A percentile compares a stretch with the other conserved stretches of the same genome.
Conservation (phyloP, 768 basidiomycete species). For the Tubosaeta sp. region DNA sequence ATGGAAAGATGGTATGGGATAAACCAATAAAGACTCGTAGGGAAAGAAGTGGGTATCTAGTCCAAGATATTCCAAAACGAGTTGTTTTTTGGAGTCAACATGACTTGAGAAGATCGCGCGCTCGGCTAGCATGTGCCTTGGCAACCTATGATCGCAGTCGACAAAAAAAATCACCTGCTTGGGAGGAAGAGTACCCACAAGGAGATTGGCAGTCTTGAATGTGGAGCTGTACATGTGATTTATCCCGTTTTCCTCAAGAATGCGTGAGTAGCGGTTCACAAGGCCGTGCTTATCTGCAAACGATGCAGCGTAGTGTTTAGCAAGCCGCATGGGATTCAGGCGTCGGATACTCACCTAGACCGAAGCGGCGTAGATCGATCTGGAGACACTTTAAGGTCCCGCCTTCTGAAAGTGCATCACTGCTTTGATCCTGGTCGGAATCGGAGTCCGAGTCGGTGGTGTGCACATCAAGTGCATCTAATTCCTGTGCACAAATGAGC, state of each 20-base stretch:
- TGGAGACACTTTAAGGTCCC: conserved; percentile 63
- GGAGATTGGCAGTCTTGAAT: conserved; percentile 76
- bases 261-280: conserved; percentile 70
- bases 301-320: conserved; percentile 2
- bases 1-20: neutral
- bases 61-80: conserved; percentile 6
- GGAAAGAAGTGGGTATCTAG: conserved; percentile 15
- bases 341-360: conserved; percentile 47
- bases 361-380: conserved; percentile 69
- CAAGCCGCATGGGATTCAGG: neutral
- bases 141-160: conserved; percentile 40
- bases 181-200: conserved; percentile 39
- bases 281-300: conserved; percentile 68
- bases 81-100: conserved; percentile 37
- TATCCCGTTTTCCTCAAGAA: conserved; percentile 67
- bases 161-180: neutral
- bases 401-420: conserved; percentile 29
- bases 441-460: conserved; percentile 28
- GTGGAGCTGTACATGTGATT: conserved; percentile 85
- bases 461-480: conserved; percentile 52
- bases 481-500: conserved; percentile 68
- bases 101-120: conserved; percentile 52
- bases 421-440: conserved; percentile 38
- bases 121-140: conserved; percentile 52
- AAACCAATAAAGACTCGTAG: neutral